Evolutionary conservation across 106 monocot species (phyloP), one percentile per base, ranked within the genome.

Genomic region (Dendrobium nobile): DNA sequence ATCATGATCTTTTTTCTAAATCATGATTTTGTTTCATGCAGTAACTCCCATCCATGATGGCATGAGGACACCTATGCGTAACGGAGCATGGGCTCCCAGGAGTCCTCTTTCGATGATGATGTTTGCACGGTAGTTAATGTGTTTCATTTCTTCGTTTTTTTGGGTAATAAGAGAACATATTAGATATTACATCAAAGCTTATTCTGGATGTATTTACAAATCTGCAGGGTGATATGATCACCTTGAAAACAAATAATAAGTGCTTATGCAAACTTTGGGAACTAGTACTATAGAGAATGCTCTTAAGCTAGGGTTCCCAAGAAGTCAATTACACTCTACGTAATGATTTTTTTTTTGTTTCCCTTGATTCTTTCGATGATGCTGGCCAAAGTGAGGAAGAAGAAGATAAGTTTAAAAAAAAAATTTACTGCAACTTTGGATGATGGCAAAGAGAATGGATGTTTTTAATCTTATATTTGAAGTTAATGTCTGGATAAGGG

Each of bases 21-120:
- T 24, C 37, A 28, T 24, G n/a, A 17, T 58, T 72, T 82, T 67
- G 2, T 43, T 81, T 83, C 33, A 81, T 88, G 81, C 93, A 99
- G 99, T 93, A 76, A 99, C 99, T 24, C 99, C 99, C 1, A 89
- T 95, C 61, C 99, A 95, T 82, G 99, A 99, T 84, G 99, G 99
- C 54, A 95, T 99, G 99, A 82, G 99, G 67, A 99, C 99, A 26
- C 99, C 99, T 9, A 93, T 95, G 99, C 93, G 84, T 10, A 91
- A 85, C 82, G 86, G 92, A 33, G 92, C 94, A n/a, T 95, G 99
- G 95, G 91, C 91, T 77, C 99, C 99, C 73, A 99, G 95, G 99
- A 99, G 99, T 22, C 99, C 99, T 82, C 80, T 90, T 58, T 58
- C 20, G 58, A 58, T n/a, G 58, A 58, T 58, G 58, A 19, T 58